Base-by-base conservation (phyloP, 108 stramenopile species). In the Cyclostephanos invisitatus region DNA sequence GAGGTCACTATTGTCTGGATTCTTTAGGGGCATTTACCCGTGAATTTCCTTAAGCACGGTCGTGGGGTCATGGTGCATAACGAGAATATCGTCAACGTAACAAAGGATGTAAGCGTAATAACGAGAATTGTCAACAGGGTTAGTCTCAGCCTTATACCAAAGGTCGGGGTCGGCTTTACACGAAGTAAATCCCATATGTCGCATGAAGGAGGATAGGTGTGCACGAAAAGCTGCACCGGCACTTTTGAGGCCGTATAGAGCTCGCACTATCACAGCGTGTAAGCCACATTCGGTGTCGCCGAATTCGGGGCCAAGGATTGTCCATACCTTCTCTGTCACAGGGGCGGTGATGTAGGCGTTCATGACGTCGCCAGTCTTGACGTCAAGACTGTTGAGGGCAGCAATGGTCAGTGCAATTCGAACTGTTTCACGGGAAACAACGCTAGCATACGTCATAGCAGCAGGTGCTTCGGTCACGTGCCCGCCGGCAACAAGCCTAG, bases 401-500 rank as follows among this genome's bases (percentile, higher is more conserved):
- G 87, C 87, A 48, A 72, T n/a, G 0, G 72, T 72, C 5, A 85
- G 62, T 46, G 73, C 81, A n/a, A n/a, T n/a, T n/a, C 7, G 84
- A 50, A 85, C 85, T 1, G 73, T 84, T 18, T 85, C 81, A 2
- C 32, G 32, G 4, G 32, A 32, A 32, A 32, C 32, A 4, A 32
- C 32, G 32, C 32, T 32, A 4, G 0, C 78, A 25, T 78, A 74
- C 11, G 63, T 74, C 38, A 85, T 49, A 1, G 70, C 14, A 5
- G 76, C 42, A 7, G 80, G 83, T 4, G 82, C 25, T 50, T 80
- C 74, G 0, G 71, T 74, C 36, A 53, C 57, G 62, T 87, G 70
- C 27, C 88, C 86, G 14, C 62, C 80, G 17, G 83, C 85, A 0
- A 85, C 84, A 72, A 32, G 32, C 32, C 32, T n/a, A n/a, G n/a